Evolutionary conservation across 2,329 filamentous ascomycete species (phyloP).

Genomic region (Xylaria digitata): DNA sequence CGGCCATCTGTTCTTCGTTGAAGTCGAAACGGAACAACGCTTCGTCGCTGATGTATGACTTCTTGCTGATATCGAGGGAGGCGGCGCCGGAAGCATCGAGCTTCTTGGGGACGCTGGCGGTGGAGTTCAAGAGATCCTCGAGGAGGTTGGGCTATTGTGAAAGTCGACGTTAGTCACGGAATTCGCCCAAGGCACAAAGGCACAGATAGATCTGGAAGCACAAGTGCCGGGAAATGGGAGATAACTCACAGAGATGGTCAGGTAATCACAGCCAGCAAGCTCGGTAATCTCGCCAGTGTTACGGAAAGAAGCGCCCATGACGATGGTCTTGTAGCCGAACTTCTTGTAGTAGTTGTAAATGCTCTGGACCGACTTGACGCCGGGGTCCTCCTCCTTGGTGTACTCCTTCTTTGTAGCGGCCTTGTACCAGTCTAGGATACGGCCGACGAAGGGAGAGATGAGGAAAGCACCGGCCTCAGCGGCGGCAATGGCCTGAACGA

Average conservation of each 20-base stretch:
- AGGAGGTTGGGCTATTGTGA: slow-evolving; percentile 81
- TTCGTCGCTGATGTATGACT: slow-evolving; percentile 91
- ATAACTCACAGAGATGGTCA: slow-evolving; percentile 88
- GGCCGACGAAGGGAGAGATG: slow-evolving; percentile 98
- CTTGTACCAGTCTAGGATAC: slow-evolving; percentile 99
- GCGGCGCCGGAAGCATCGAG: slow-evolving; percentile 76
- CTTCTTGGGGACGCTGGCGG: slow-evolving; percentile 87
- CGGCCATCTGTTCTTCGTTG: slow-evolving; percentile 99
- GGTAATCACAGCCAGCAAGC: slow-evolving; percentile 97
- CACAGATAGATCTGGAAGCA: not conserved
- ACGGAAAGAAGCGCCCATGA: slow-evolving; percentile 99
- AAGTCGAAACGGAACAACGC: slow-evolving; percentile 95
- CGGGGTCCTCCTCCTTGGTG: slow-evolving; percentile 88
- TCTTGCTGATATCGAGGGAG: slow-evolving; percentile 83
- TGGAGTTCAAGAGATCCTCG: slow-evolving; percentile 91
- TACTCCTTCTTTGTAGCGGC: slow-evolving; percentile 93
- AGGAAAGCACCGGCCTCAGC: slow-evolving; percentile 96
- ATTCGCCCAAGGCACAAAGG: not conserved
- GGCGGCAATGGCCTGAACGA: slow-evolving; percentile 91
- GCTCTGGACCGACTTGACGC: slow-evolving; percentile 89
- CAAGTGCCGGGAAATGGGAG: not conserved
- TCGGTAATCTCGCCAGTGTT: slow-evolving; percentile 97
- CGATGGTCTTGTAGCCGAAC: slow-evolving; percentile 97
- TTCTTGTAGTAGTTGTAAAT: slow-evolving; percentile 99
- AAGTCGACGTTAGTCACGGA: slow-evolving; percentile 22